Evolutionary conservation across 2,329 filamentous ascomycete species (phyloP).

Genomic region (Lasiodiplodia hormozganensis): DNA sequence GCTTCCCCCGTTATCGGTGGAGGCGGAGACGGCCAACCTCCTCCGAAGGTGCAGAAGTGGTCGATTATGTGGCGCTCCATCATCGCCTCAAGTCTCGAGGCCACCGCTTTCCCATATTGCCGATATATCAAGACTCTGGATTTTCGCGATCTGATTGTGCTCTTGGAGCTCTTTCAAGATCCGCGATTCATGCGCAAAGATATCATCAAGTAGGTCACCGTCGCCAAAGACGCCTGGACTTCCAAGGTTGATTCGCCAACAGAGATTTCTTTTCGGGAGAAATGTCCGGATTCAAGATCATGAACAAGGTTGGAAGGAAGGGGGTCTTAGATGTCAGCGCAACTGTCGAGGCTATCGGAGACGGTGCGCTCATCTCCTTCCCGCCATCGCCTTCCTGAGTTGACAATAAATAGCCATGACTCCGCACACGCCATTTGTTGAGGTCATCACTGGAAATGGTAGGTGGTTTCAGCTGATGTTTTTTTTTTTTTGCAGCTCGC

Average conservation of each 20-base stretch:
- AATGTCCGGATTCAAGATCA: slow-evolving; percentile 53
- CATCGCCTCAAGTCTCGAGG: slow-evolving; percentile 67
- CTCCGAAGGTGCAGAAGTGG: slow-evolving; percentile 61
- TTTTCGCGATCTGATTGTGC: slow-evolving; percentile 65
- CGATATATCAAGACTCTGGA: slow-evolving; percentile 70
- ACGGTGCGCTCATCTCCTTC: slow-evolving; percentile 4
- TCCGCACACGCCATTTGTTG: slow-evolving; percentile 60
- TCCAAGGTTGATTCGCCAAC: neutral
- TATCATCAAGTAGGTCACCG: slow-evolving; percentile 59
- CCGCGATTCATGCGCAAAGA: slow-evolving; percentile 62
- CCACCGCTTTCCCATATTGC: slow-evolving; percentile 72
- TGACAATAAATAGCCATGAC: slow-evolving; percentile 48
- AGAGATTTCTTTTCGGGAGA: slow-evolving; percentile 61
- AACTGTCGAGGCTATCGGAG: slow-evolving; percentile 52
- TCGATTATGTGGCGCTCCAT: slow-evolving; percentile 72
- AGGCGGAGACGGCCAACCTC: slow-evolving; percentile 48
- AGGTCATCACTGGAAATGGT: slow-evolving; percentile 64
- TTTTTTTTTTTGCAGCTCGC: neutral
- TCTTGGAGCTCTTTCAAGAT: slow-evolving; percentile 67
- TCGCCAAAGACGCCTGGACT: neutral
- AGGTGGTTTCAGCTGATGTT: slow-evolving; percentile 33
- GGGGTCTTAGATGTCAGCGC: slow-evolving; percentile 49
- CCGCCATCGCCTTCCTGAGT: slow-evolving; percentile 27
- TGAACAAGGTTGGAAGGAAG: slow-evolving; percentile 38
- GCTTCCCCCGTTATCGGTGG: slow-evolving; percentile 50